Evolutionary conservation across 805 yeast genomes (phyloP), one percentile per base, ranked within the genome.

Genomic region (Metschnikowia chrysomelidarum): DNA sequence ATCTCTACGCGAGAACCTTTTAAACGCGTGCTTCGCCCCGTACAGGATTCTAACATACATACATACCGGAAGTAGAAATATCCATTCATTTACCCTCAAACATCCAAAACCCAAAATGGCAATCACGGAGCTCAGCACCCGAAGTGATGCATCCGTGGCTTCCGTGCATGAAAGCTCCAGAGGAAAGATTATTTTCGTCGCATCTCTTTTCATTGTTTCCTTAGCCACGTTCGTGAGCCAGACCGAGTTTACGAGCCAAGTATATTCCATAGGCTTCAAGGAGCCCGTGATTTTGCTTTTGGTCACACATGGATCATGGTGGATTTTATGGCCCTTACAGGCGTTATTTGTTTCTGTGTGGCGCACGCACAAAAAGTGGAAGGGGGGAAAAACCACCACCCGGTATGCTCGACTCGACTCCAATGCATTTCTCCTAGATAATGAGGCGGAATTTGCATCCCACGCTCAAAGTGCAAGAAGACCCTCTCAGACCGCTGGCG

Each of bases 241-340:
- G 54, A 87, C 96, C 0, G 96, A 87, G 54, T 65, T 80, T 41
- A 85, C 94, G 2, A 73, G 87, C 5, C 79, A 79, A 37, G 69
- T 87, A 5, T 82, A 85, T 52, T 63, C 68, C 19, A 54, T 64
- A 6, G 73, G 70, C 3, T 87, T 77, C 56, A 55, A 72, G 33
- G 88, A 86, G 51, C 95, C 96, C 0, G 66, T 85, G 15, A 57
- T 86, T 16, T 60, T 82, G 36, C 60, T 81, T n/a, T 57, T 69
- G 35, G 59, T 84, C 12, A 87, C 95, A 0, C 96, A 87, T 52
- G 83, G 88, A 2, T 74, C 81, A 8, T 84, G 93, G 94, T 66
- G 78, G 70, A 32, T 75, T 9, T 64, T 84, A 29, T 80, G 87
- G 83, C 91, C 89, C 0, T 31, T 73, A 5, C 95, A 87, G 54